Evolutionary conservation across 1,284 basidiomycete genomes (phyloP).

Genomic region (Ustilago trichophora): DNA sequence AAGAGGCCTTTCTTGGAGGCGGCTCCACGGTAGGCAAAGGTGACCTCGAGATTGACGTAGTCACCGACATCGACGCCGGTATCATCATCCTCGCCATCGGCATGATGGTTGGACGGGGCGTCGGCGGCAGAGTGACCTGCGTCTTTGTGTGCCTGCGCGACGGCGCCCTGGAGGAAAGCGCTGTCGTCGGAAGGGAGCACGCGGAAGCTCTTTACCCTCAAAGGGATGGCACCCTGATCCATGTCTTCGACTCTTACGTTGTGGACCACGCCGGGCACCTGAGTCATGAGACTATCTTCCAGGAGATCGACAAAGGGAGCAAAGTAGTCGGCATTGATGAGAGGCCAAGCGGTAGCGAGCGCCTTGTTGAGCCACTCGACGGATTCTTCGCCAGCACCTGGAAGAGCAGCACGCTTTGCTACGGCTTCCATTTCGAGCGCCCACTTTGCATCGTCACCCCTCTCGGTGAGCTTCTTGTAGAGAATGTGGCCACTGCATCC

Average conservation of each 20-base stretch:
- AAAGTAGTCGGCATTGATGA: constrained; percentile 61
- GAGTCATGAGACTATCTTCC: constrained; percentile 62
- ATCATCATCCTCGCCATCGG: constrained; percentile 19
- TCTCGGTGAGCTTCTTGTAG: constrained; percentile 32
- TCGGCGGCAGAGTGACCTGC: constrained; percentile 7
- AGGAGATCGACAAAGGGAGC: constrained; percentile 60
- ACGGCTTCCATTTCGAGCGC: constrained; percentile 35
- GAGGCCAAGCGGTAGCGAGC: constrained; percentile 55
- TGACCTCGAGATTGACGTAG: constrained; percentile 57
- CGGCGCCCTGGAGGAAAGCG: constrained; percentile 44
- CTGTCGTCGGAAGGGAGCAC: constrained; percentile 40
- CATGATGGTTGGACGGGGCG: background rate
- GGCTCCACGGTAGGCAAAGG: constrained; percentile 55
- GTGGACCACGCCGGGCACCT: constrained; percentile 62
- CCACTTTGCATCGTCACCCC: constrained; percentile 41
- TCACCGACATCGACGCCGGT: constrained; percentile 50
- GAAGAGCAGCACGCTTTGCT: constrained; percentile 14
- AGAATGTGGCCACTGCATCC: constrained; percentile 37
- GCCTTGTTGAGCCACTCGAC: constrained; percentile 62
- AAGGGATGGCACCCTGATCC: constrained; percentile 58
- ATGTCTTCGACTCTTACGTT: constrained; percentile 59
- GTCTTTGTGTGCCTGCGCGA: constrained; percentile 27
- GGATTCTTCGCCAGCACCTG: constrained; percentile 40
- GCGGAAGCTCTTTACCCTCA: constrained; percentile 52
- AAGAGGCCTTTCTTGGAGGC: constrained; percentile 31